Percentiles rank a stretch among this genome's conserved stretches.
Evolutionary conservation across 192 early-diverging fungal genomes (phyloP).

Genomic region (Haplosporangium gracile): DNA sequence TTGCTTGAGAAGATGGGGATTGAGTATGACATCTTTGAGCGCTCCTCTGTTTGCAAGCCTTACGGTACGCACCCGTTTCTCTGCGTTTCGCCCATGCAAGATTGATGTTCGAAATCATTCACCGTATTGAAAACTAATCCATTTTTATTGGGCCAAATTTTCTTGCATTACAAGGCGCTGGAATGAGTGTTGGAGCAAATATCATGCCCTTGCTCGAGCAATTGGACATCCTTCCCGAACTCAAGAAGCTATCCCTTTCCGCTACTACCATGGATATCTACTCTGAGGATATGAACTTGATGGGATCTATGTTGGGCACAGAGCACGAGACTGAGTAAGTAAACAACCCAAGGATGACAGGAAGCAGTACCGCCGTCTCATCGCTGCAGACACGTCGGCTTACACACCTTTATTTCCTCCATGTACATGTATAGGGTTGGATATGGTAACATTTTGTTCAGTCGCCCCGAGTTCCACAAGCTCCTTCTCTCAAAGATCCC

Average conservation of each 20-base stretch:
- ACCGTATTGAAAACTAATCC: neutral
- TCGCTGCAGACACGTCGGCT: too few species aligned
- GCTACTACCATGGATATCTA: conserved; percentile 19
- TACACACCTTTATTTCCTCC: neutral
- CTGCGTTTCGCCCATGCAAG: neutral
- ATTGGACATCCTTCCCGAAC: conserved; percentile 19
- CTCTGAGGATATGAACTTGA: conserved; percentile 13
- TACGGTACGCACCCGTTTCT: neutral
- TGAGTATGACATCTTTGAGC: conserved; percentile 22
- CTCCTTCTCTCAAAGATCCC: conserved; percentile 22
- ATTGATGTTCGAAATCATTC: neutral
- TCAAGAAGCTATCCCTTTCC: conserved; percentile 10
- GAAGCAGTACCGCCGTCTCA: neutral
- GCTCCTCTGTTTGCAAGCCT: neutral
- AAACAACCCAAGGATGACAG: neutral
- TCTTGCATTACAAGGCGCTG: conserved; percentile 12
- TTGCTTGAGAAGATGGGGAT: conserved; percentile 25
- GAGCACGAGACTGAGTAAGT: neutral
- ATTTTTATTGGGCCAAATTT: neutral
- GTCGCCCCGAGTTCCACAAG: conserved; percentile 13
- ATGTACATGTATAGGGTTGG: conserved; percentile 2
- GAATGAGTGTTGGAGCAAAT: conserved; percentile 20
- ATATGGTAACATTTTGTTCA: neutral
- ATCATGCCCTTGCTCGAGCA: conserved; percentile 31
- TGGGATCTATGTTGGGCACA: conserved; percentile 1